Percentiles rank a stretch among this genome's conserved stretches.
Evolutionary conservation across 208 protist species (phyloP).

Genomic region (Trypanosoma lewisi): DNA sequence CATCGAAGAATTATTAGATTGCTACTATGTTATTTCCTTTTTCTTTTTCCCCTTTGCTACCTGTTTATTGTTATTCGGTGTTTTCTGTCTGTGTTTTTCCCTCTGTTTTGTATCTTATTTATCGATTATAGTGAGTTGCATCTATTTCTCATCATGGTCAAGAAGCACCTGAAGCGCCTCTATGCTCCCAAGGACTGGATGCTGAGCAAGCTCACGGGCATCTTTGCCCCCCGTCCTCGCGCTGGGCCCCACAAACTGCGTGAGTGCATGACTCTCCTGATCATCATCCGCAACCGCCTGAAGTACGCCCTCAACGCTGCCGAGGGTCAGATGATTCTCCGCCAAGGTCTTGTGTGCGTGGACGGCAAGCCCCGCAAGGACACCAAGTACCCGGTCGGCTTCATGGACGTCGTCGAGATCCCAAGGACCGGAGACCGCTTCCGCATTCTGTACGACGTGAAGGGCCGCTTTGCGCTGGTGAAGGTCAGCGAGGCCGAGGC

Average conservation of each 20-base stretch:
- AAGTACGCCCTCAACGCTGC: constrained; percentile 98
- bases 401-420: constrained; percentile 98
- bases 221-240: constrained; percentile 96
- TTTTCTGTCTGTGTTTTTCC: constrained; percentile 5
- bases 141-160: constrained; percentile 71
- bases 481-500: constrained; percentile 94
- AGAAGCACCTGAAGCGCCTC: constrained; percentile 99
- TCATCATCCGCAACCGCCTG: constrained; percentile 89
- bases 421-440: constrained; percentile 98
- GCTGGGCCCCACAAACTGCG: constrained; percentile 98
- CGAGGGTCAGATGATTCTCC: constrained; percentile 97
- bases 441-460: constrained; percentile 99
- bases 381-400: constrained; percentile 97
- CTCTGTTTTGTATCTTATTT: background rate
- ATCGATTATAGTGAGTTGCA: constrained; percentile 18
- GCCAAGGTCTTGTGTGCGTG: constrained; percentile 95
- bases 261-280: constrained; percentile 81
- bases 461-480: constrained; percentile 98
- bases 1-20: no score
- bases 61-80: constrained; percentile 5
- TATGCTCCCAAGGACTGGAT: constrained; percentile 99
- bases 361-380: constrained; percentile 98
- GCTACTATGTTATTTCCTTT: constrained; percentile 3
- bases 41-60: constrained; percentile 8
- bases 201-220: constrained; percentile 98